These are phyloP conservation scores for Helicocarpus griseus DNA, from an alignment of 2,329 filamentous ascomycete species.

Conservation along the genomic window DNA sequence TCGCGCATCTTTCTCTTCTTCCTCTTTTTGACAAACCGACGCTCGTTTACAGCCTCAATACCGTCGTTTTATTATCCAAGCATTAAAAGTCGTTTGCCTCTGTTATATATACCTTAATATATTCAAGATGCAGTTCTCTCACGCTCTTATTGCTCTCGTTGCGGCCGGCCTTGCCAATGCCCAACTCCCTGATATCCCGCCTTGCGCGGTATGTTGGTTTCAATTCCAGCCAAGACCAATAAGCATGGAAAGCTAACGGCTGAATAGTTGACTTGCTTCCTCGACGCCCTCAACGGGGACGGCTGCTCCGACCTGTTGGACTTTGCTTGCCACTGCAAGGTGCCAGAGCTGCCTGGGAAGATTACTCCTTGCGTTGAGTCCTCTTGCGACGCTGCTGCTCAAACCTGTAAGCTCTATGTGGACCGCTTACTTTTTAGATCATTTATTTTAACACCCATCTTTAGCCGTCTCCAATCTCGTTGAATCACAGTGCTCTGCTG, in stretches of 20 bases:
- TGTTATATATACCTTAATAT: conserved; percentile 1
- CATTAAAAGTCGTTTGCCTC: conserved; percentile 6
- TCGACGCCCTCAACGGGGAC: conserved; percentile 31
- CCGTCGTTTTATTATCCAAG: conserved; percentile 5
- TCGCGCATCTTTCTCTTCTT: neutral
- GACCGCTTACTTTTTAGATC: neutral
- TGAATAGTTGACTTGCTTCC: conserved; percentile 38
- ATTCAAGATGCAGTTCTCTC: conserved; percentile 26
- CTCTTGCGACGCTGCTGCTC: conserved; percentile 31
- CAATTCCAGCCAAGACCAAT: neutral
- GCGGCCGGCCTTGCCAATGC: conserved; percentile 36
- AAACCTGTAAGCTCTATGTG: conserved; percentile 22
- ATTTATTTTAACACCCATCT: neutral
- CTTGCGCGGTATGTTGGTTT: conserved; percentile 34
- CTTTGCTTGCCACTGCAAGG: conserved; percentile 42
- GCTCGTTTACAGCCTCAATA: conserved; percentile 11
- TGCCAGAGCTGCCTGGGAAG: conserved; percentile 31
- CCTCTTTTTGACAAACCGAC: conserved; percentile 3
- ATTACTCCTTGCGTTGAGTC: conserved; percentile 40
- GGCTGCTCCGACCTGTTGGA: conserved; percentile 39
- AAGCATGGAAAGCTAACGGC: conserved; percentile 1
- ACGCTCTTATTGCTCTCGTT: conserved; percentile 27
- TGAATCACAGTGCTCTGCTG: conserved; percentile 24
- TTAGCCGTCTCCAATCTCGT: conserved; percentile 30
- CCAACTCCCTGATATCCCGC: conserved; percentile 37